phyloP scores from a whole-genome alignment of 1,284 basidiomycete genomes.

The Psilocybe mexicana region DNA sequence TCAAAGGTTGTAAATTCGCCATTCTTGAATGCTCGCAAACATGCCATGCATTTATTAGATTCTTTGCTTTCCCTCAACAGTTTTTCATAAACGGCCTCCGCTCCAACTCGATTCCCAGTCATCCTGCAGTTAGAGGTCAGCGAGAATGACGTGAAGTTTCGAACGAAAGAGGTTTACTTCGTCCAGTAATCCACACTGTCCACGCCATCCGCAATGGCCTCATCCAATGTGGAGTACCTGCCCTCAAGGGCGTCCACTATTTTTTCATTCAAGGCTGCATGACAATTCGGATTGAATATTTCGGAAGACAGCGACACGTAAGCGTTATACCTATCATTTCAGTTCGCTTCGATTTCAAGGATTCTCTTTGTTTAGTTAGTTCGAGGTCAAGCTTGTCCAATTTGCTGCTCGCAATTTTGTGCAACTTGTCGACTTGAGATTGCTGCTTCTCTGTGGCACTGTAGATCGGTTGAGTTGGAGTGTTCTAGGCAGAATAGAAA shows the following conservation, averaged over 20 bases:
- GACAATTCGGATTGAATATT: background rate
- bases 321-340: constrained; percentile 63
- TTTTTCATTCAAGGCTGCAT: constrained; percentile 50
- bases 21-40: constrained; percentile 69
- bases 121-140: constrained; percentile 15
- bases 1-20: constrained; percentile 67
- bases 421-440: constrained; percentile 52
- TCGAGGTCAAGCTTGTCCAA: constrained; percentile 66
- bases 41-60: constrained; percentile 75
- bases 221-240: constrained; percentile 44
- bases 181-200: constrained; percentile 46
- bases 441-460: constrained; percentile 73
- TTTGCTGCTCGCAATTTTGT: constrained; percentile 50
- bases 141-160: background rate
- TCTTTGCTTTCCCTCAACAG: constrained; percentile 63
- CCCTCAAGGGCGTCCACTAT: constrained; percentile 30
- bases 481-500: background rate
- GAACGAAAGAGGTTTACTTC: constrained; percentile 51
- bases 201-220: constrained; percentile 58
- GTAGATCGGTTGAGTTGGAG: constrained; percentile 8
- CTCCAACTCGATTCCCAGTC: constrained; percentile 36
- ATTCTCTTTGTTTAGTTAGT: constrained; percentile 56
- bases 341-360: constrained; percentile 62
- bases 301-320: background rate
- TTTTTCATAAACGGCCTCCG: constrained; percentile 59